Evolutionary conservation across 169 alveolate genomes (phyloP).

Genomic region (Babesia ovata): DNA sequence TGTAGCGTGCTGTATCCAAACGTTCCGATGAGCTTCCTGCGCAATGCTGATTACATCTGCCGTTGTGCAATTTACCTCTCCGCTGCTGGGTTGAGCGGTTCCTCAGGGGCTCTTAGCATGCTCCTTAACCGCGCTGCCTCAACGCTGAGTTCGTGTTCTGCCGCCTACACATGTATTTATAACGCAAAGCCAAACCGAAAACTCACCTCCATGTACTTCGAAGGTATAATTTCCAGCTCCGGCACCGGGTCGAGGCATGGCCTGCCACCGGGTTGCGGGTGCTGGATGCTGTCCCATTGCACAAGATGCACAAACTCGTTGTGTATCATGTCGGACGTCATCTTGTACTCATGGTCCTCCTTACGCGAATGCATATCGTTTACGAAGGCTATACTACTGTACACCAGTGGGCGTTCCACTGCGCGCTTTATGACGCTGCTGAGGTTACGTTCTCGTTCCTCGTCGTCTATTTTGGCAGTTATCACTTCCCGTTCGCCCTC

Average conservation of each 20-base stretch:
- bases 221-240: not conserved
- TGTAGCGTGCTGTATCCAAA: conserved; percentile 31
- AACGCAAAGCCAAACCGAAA: not conserved
- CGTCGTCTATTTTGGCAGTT: not conserved
- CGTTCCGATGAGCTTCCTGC: conserved; percentile 18
- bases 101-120: conserved; percentile 24
- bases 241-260: conserved; percentile 26
- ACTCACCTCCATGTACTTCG: conserved; percentile 11
- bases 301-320: conserved; percentile 47
- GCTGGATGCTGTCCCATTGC: conserved; percentile 54
- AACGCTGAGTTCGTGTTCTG: conserved; percentile 18
- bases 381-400: conserved; percentile 51
- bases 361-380: conserved; percentile 35
- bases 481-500: conserved; percentile 57
- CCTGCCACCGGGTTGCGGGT: conserved; percentile 67
- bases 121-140: conserved; percentile 31
- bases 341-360: conserved; percentile 9
- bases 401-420: conserved; percentile 58
- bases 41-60: not conserved
- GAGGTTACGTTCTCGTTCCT: conserved; percentile 14
- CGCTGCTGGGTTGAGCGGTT: not conserved
- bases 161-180: conserved; percentile 10
- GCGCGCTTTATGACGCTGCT: conserved; percentile 21
- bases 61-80: not conserved
- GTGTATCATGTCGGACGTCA: conserved; percentile 35